Conservation (phyloP, 2,329 filamentous ascomycete genomes). For the Monosporascus sp. region DNA sequence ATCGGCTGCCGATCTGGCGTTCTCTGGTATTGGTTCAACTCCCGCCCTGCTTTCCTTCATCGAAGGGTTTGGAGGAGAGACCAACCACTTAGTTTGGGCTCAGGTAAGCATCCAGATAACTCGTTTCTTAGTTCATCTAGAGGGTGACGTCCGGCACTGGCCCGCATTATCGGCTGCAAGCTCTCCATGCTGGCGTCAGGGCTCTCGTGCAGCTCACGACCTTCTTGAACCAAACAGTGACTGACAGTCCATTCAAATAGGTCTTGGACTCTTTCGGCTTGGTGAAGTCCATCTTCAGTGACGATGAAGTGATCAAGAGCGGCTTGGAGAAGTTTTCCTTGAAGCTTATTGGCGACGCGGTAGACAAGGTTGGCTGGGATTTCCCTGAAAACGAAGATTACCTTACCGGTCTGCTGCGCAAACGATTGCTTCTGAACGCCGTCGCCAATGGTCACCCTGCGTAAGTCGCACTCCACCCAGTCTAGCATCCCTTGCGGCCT, state of each 20-base stretch:
- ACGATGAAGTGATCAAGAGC: constrained; percentile 64
- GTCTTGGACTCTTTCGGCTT: constrained; percentile 63
- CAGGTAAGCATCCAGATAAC: constrained; percentile 47
- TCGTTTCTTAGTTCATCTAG: not conserved
- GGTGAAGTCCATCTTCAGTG: constrained; percentile 79
- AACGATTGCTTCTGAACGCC: constrained; percentile 71
- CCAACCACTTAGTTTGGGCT: constrained; percentile 82
- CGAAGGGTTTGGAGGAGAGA: constrained; percentile 76
- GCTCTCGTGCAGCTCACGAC: no score
- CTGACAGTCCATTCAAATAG: not conserved
- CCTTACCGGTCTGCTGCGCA: constrained; percentile 74
- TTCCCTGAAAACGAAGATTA: constrained; percentile 74
- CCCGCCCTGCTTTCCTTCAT: constrained; percentile 77
- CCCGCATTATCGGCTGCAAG: no score
- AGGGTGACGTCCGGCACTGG: no score
- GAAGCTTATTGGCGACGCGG: constrained; percentile 68
- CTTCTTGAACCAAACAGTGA: not conserved
- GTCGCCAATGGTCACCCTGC: constrained; percentile 69
- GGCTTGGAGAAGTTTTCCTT: constrained; percentile 75
- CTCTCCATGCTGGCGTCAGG: no score
- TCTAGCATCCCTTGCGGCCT: not conserved
- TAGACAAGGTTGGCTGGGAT: constrained; percentile 81
- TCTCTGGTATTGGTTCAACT: constrained; percentile 80
- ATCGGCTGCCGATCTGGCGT: constrained; percentile 82
- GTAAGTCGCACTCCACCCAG: constrained; percentile 41